A percentile compares a stretch with the other conserved stretches of the same genome.
Evolutionary conservation across 495 filamentous ascomycete species (phyloP).

Genomic region (Aspergillus campestris): DNA sequence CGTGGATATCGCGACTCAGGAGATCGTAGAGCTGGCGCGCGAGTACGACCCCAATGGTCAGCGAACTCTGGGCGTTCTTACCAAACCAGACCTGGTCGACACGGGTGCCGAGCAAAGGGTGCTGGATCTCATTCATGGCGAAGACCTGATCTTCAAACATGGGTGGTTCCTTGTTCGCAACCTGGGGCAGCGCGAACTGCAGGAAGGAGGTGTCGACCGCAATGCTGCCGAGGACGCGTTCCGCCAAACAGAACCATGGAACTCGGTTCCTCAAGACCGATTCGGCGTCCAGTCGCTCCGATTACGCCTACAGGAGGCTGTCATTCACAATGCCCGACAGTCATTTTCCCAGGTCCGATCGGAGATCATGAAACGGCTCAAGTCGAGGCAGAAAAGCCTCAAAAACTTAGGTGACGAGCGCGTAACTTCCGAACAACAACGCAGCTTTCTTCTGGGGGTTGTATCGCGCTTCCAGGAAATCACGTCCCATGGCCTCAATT

Average conservation of each 20-base stretch:
- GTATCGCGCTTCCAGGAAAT: constrained; percentile 35
- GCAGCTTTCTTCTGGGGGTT: constrained; percentile 32
- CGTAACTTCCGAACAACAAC: constrained; percentile 33
- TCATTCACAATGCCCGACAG: constrained; percentile 9
- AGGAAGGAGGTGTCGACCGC: constrained; percentile 5
- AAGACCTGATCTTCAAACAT: constrained; percentile 31
- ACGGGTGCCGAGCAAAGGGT: constrained; percentile 32
- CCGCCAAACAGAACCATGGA: constrained; percentile 32
- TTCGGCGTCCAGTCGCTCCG: constrained; percentile 44
- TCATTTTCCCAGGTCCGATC: constrained; percentile 27
- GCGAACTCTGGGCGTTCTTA: constrained; percentile 51
- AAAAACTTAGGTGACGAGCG: constrained; percentile 37
- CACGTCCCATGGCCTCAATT: constrained; percentile 26
- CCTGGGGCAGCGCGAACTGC: constrained; percentile 26
- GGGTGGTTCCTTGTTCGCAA: constrained; percentile 53
- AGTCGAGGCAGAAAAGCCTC: constrained; percentile 20
- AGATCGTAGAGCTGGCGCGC: constrained; percentile 47
- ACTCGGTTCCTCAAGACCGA: constrained; percentile 29
- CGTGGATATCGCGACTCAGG: constrained; percentile 54
- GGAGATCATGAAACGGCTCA: constrained; percentile 36
- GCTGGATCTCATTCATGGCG: constrained; percentile 39
- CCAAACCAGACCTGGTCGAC: constrained; percentile 54
- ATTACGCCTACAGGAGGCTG: constrained; percentile 13
- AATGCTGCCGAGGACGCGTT: constrained; percentile 18
- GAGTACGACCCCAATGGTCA: constrained; percentile 39